Evolutionary conservation across 805 yeast species (phyloP).

Genomic region (Saccharomycopsis babjevae): DNA sequence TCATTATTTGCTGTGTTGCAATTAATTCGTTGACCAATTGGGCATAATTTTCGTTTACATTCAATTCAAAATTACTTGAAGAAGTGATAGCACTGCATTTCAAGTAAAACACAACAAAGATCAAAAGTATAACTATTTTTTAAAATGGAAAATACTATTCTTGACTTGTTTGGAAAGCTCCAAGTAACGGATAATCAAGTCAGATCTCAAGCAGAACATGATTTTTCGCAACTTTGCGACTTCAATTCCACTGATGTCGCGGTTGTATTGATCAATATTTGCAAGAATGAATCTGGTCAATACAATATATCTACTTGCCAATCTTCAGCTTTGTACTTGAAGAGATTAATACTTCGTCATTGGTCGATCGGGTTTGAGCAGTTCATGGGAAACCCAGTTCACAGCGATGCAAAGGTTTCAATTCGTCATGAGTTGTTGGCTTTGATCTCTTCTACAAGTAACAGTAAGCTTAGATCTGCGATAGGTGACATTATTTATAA

Average conservation of each 20-base stretch:
- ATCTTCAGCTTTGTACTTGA: conserved; percentile 54
- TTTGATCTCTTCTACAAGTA: conserved; percentile 35
- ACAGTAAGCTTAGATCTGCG: conserved; percentile 53
- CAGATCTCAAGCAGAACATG: conserved; percentile 44
- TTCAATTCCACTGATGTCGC: conserved; percentile 41
- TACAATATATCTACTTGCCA: conserved; percentile 37
- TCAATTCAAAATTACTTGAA: no score
- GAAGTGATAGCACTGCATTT: neutral
- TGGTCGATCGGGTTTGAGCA: conserved; percentile 84
- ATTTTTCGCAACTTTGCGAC: conserved; percentile 33
- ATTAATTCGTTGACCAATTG: no score
- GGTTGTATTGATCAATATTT: conserved; percentile 31
- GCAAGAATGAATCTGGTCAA: conserved; percentile 25
- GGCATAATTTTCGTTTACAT: no score
- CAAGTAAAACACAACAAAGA: neutral
- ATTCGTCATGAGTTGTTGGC: conserved; percentile 43
- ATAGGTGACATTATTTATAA: conserved; percentile 71
- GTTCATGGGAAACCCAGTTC: conserved; percentile 56
- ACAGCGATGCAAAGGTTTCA: conserved; percentile 38
- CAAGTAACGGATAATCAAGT: conserved; percentile 39
- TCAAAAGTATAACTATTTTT: neutral
- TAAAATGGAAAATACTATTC: conserved; percentile 11
- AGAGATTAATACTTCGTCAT: conserved; percentile 54
- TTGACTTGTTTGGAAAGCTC: conserved; percentile 23
- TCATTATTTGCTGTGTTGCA: no score